Evolutionary conservation across 176 grass and related monocot genomes (phyloP).

Genomic region (Miscanthus lutarioriparius): DNA sequence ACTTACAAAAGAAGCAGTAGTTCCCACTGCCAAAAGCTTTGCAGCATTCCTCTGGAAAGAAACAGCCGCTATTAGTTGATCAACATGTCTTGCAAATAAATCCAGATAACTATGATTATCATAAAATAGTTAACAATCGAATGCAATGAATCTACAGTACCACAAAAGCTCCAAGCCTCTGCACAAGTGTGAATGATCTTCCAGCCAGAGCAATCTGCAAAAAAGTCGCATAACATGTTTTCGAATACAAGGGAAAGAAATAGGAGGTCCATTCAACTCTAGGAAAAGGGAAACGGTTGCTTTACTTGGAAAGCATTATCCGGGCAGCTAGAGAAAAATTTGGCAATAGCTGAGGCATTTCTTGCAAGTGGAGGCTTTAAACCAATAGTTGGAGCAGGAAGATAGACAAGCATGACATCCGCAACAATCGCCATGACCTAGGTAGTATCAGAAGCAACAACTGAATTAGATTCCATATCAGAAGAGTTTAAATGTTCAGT

Average conservation of each 20-base stretch:
- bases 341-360: conserved; percentile 68
- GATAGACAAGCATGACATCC: conserved; percentile 96
- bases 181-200: conserved; percentile 75
- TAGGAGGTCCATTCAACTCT: not conserved
- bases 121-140: conserved; percentile 6
- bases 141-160: conserved; percentile 37
- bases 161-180: conserved; percentile 91
- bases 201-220: conserved; percentile 80
- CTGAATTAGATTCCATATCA: conserved; percentile 10
- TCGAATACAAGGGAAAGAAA: not conserved
- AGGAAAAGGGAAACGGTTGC: conserved; percentile 27
- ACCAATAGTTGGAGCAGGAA: conserved; percentile 90
- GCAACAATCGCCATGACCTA: conserved; percentile 93
- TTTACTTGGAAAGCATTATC: conserved; percentile 93
- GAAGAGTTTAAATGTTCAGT: not conserved
- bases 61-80: not conserved
- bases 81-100: conserved; percentile 7
- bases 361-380: conserved; percentile 63
- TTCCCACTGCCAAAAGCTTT: conserved; percentile 81
- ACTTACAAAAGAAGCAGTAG: conserved; percentile 79
- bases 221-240: not conserved
- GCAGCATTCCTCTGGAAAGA: conserved; percentile 80
- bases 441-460: conserved; percentile 16
- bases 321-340: conserved; percentile 79
- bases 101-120: not conserved